Evolutionary conservation across 148 eudicot genomes (phyloP), one percentile per base, ranked within the genome.

Genomic region (Chenopodium formosanum): DNA sequence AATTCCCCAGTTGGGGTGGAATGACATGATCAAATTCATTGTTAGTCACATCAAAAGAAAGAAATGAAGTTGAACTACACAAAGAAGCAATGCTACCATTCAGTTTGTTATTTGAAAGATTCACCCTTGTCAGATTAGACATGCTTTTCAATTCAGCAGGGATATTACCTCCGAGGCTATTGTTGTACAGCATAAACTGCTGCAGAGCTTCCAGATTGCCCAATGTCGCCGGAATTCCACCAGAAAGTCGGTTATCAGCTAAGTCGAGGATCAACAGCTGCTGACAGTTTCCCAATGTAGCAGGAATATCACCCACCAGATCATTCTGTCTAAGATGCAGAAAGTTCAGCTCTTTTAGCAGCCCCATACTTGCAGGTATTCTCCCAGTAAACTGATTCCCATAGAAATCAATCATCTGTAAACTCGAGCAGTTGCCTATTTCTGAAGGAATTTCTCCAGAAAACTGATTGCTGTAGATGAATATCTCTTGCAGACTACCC

Each of bases 111-210:
- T 87, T 84, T 9, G 99, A 96, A 71, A 96, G 89, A 86, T 96
- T 94, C 37, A 96, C 80, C 83, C 99, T 89, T 8, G 99, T 94
- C 76, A 96, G 34, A 73, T 94, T 96, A 1, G 88, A 62, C 23
- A 96, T 56, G 72, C 84, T 84, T 72, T 82, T 79, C 25, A 96
- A 87, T 62, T 89, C 90, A 68, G 62, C 86, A 52, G 98, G 95
- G 34, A 96, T 80, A 50, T 83, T 92, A 78, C 99, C 99, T 88
- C 89, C 88, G 25, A 94, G 89, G 16, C 98, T 89, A 69, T 94
- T 94, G 81, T 96, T 96, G 83, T 96, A 94, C 13, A 96, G 90
- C 99, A 94, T 94, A 16, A 96, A 80, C 90, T 94, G 94, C 78
- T 94, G 83, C 60, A 96, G 80, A 10, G 84, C 76, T 20, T 14